phyloP scores from a whole-genome alignment of 1,284 basidiomycete species.

The Rhodofomes roseus region DNA sequence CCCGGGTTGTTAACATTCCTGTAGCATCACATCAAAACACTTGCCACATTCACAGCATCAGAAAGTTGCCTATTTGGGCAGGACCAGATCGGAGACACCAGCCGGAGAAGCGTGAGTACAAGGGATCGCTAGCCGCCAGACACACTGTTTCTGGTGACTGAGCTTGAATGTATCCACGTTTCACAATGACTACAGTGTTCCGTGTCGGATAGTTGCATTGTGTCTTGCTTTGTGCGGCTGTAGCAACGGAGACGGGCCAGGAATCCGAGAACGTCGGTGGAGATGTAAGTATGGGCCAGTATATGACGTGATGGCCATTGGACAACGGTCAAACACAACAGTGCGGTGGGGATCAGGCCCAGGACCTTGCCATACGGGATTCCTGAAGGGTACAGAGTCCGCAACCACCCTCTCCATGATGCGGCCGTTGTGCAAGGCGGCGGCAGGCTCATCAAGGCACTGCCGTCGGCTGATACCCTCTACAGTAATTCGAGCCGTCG shows the following conservation, averaged over 20 bases:
- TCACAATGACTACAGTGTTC: not conserved
- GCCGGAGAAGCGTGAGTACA: not conserved
- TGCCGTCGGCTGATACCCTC: not conserved
- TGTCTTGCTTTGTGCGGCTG: not conserved
- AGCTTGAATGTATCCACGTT: not conserved
- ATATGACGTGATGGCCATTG: not conserved
- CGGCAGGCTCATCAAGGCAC: not conserved
- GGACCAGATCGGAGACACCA: too few relatives aligned
- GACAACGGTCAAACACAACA: not conserved
- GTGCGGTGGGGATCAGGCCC: not conserved
- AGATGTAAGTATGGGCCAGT: not conserved
- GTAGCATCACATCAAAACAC: constrained; percentile 14
- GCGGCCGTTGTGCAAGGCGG: not conserved
- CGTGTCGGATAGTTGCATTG: not conserved
- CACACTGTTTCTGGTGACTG: not conserved
- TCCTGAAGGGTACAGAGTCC: not conserved
- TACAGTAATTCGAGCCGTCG: not conserved
- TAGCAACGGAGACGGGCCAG: not conserved
- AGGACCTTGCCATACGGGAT: not conserved
- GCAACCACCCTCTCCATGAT: not conserved
- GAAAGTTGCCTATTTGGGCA: constrained; percentile 13
- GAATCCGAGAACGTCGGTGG: not conserved
- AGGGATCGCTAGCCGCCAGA: not conserved
- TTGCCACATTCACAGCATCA: constrained; percentile 9
- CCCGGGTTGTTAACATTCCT: not conserved